Evolutionary conservation across 352 stramenopile genomes (phyloP).

Genomic region (Thraustotheca clavata): DNA sequence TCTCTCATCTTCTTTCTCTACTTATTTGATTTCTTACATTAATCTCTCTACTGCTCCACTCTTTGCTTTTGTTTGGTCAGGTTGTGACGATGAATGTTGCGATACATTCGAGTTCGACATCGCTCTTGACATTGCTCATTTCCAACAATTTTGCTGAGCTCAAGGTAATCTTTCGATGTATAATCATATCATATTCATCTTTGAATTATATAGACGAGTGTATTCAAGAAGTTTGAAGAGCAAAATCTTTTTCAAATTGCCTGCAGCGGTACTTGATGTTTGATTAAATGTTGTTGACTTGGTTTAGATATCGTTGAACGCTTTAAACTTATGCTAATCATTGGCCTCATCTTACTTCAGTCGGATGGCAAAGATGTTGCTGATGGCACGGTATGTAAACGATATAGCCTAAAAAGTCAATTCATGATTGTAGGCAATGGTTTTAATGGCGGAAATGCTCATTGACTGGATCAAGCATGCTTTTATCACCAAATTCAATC

Average conservation of each 20-base stretch:
- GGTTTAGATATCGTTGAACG: conserved; percentile 91
- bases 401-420: neutral
- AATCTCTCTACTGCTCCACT: conserved; percentile 71
- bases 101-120: conserved; percentile 92
- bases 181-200: neutral
- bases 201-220: conserved; percentile 47
- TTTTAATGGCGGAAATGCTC: conserved; percentile 90
- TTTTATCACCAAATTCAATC: conserved; percentile 99
- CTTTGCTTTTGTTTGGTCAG: conserved; percentile 93
- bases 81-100: conserved; percentile 97
- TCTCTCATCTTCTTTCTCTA: conserved; percentile 31
- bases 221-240: conserved; percentile 97
- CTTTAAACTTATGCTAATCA: conserved; percentile 97
- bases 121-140: conserved; percentile 90
- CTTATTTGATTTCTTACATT: conserved; percentile 26
- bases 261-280: conserved; percentile 61
- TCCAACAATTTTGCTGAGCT: conserved; percentile 99
- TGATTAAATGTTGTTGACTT: neutral
- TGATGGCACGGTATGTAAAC: conserved; percentile 50
- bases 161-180: conserved; percentile 48
- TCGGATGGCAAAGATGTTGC: conserved; percentile 59
- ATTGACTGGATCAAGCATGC: conserved; percentile 99
- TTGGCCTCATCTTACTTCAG: conserved; percentile 92
- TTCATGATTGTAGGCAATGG: conserved; percentile 40
- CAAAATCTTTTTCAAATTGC: conserved; percentile 97